Evolutionary conservation across 2,329 filamentous ascomycete species (phyloP).

Genomic region (Dactylellina parvicollis): DNA sequence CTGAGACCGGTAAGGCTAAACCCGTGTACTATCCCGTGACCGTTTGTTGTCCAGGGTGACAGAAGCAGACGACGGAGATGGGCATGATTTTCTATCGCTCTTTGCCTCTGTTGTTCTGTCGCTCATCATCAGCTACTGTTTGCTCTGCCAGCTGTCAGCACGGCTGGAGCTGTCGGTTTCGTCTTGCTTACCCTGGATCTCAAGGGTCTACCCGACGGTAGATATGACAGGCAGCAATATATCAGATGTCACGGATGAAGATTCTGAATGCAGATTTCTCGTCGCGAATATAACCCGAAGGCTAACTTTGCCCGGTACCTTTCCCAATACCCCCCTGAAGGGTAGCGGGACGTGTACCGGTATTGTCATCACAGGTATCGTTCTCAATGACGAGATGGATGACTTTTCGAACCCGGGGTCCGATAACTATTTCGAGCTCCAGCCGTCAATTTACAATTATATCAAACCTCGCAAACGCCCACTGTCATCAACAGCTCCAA

Average conservation of each 20-base stretch:
- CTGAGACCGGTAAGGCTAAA: slow-evolving; percentile 54
- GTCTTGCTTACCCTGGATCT: slow-evolving; percentile 29
- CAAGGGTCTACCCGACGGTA: slow-evolving; percentile 43
- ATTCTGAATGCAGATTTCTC: slow-evolving; percentile 13
- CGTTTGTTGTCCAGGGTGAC: slow-evolving; percentile 19
- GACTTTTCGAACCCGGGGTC: slow-evolving; percentile 58
- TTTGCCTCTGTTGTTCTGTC: too few species aligned
- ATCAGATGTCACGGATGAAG: slow-evolving; percentile 9
- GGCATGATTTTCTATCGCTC: too few species aligned
- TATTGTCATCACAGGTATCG: slow-evolving; percentile 46
- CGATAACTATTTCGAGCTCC: slow-evolving; percentile 55
- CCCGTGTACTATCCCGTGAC: slow-evolving; percentile 10
- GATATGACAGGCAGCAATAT: slow-evolving; percentile 50
- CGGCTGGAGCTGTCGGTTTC: slow-evolving; percentile 53
- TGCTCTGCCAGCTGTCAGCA: slow-evolving; percentile 40
- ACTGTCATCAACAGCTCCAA: slow-evolving; percentile 56
- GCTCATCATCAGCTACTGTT: slow-evolving; percentile 4
- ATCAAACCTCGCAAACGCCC: slow-evolving; percentile 57
- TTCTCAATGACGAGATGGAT: slow-evolving; percentile 58
- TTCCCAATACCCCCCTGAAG: slow-evolving; percentile 1
- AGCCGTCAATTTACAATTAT: slow-evolving; percentile 57
- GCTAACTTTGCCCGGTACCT: slow-evolving; percentile 35
- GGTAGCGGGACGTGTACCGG: slow-evolving; percentile 7
- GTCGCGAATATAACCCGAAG: slow-evolving; percentile 7
- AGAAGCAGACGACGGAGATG: too few species aligned